These are phyloP conservation scores for Strobilomyces dryophilus DNA, from an alignment of 768 basidiomycete species.

Conservation along the genomic window DNA sequence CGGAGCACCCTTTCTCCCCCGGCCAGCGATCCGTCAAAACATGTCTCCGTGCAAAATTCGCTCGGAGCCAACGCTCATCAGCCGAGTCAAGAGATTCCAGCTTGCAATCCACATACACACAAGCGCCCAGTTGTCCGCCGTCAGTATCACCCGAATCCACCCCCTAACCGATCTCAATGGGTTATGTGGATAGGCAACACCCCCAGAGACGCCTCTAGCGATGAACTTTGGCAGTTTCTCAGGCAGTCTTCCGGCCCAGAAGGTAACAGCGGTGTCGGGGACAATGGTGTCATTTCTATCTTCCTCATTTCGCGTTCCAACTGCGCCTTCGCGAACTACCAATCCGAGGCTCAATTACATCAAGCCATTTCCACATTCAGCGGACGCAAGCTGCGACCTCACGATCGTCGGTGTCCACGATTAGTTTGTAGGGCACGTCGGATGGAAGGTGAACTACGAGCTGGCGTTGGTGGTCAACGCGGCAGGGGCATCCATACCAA, in stretches of 20 bases:
- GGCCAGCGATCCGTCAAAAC: conserved; percentile 1
- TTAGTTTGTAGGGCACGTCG: conserved; percentile 81
- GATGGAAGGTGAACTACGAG: conserved; percentile 57
- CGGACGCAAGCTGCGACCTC: conserved; percentile 62
- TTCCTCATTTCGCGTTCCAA: conserved; percentile 94
- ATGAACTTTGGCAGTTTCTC: conserved; percentile 87
- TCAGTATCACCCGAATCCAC: conserved; percentile 66
- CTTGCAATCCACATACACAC: background rate
- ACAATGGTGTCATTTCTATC: conserved; percentile 71
- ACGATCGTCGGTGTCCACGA: conserved; percentile 67
- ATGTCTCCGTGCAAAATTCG: conserved; percentile 2
- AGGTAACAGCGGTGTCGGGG: background rate
- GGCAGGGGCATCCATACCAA: no score
- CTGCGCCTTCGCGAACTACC: conserved; percentile 92
- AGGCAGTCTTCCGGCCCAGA: conserved; percentile 29
- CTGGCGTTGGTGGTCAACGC: no score
- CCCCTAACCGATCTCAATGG: conserved; percentile 79
- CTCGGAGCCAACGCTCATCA: background rate
- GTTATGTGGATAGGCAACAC: conserved; percentile 98
- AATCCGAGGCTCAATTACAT: conserved; percentile 54
- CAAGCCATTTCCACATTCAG: conserved; percentile 71
- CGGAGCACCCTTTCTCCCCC: background rate
- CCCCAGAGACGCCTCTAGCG: conserved; percentile 73
- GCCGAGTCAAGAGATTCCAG: background rate
- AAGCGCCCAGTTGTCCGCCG: conserved; percentile 40